A percentile compares a stretch with the other conserved stretches of the same genome.
phyloP scores from a whole-genome alignment of 768 basidiomycete species.

The Boletales sp. region DNA sequence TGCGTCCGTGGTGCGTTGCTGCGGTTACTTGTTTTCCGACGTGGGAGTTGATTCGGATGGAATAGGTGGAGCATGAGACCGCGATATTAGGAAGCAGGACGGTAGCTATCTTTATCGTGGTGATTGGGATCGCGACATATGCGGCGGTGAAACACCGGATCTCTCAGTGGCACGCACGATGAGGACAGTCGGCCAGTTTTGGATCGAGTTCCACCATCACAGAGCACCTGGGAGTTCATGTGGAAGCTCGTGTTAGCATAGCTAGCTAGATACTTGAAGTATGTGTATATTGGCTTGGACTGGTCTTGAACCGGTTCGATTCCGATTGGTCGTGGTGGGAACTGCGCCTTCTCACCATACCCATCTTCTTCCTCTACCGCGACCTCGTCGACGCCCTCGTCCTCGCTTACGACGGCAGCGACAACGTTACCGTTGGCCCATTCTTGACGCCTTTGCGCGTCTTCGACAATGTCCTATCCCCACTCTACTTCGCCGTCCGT shows the following conservation, averaged over 20 bases:
- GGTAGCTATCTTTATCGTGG: constrained; percentile 38
- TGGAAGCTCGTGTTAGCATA: no score
- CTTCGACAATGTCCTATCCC: constrained; percentile 43
- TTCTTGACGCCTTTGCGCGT: constrained; percentile 10
- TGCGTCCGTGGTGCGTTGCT: constrained; percentile 57
- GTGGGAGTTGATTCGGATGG: constrained; percentile 1
- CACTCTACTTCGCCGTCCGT: constrained; percentile 56
- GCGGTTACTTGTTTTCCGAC: neutral
- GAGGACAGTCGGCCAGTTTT: neutral
- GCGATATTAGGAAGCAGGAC: constrained; percentile 54
- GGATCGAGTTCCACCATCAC: no score
- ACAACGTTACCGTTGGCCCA: constrained; percentile 12
- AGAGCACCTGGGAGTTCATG: no score
- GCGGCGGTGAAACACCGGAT: constrained; percentile 41
- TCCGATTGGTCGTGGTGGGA: constrained; percentile 25
- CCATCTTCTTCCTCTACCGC: constrained; percentile 5
- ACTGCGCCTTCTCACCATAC: constrained; percentile 18
- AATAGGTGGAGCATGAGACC: constrained; percentile 71
- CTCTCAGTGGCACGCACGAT: constrained; percentile 13
- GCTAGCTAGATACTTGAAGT: neutral
- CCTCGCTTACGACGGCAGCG: constrained; percentile 6
- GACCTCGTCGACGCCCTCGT: constrained; percentile 2
- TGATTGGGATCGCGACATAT: constrained; percentile 41
- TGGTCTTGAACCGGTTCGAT: constrained; percentile 20
- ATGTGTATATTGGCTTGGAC: neutral